Percentiles rank a stretch among this genome's conserved stretches.
Conservation (phyloP, 257 asterid genomes). For the Solanum clarkiae region DNA sequence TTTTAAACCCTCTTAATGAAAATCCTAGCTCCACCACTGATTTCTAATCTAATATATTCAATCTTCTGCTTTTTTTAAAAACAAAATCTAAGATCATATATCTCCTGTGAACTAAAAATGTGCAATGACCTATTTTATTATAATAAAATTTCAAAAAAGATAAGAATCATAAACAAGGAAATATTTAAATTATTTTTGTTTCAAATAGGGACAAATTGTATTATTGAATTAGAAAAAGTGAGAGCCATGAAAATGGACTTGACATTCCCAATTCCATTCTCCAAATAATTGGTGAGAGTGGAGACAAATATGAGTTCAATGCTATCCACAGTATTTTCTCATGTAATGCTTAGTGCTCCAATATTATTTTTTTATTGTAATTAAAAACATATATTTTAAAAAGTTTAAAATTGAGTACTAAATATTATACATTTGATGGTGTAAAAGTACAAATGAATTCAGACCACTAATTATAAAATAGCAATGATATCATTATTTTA, state of each 20-base stretch:
- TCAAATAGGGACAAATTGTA: background rate
- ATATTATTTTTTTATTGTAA: background rate
- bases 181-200: background rate
- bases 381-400: background rate
- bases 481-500: background rate
- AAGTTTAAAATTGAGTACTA: background rate
- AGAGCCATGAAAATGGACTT: background rate
- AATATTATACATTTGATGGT: background rate
- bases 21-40: too few species aligned
- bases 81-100: background rate
- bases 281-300: background rate
- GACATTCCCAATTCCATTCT: background rate
- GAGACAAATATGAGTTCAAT: background rate
- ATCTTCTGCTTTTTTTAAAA: too few species aligned
- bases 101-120: background rate
- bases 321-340: background rate
- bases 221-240: background rate
- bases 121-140: background rate
- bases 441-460: background rate
- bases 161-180: background rate
- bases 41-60: too few species aligned
- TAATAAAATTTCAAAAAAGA: too few species aligned
- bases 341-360: background rate
- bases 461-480: background rate
- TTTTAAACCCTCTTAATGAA: too few species aligned